These are phyloP conservation scores for Blastobotrys chiropterorum DNA, from an alignment of 805 yeast genomes.

Conservation along the genomic window DNA sequence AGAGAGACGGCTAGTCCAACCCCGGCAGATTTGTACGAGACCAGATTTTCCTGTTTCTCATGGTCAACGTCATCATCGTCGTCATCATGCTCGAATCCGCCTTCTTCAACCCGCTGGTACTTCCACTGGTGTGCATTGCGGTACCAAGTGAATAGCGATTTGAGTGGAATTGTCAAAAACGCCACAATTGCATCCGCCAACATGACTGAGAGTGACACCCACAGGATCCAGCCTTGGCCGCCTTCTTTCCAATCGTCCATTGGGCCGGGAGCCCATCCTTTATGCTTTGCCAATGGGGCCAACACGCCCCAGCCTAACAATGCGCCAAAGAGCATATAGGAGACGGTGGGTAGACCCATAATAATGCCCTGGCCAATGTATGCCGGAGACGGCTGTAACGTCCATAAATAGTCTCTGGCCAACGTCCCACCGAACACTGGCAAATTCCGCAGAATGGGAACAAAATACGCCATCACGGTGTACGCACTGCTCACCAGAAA, in stretches of 20 bases:
- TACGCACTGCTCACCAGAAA: conserved; percentile 65
- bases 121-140: neutral
- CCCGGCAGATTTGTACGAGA: conserved; percentile 43
- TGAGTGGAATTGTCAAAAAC: conserved; percentile 53
- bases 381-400: conserved; percentile 94
- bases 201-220: conserved; percentile 92
- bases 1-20: conserved; percentile 64
- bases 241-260: conserved; percentile 92
- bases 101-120: neutral
- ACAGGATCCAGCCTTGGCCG: conserved; percentile 94
- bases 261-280: conserved; percentile 85
- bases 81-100: neutral
- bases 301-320: conserved; percentile 86
- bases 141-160: conserved; percentile 29
- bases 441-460: conserved; percentile 59
- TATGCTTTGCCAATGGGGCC: conserved; percentile 67
- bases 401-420: conserved; percentile 68
- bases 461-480: conserved; percentile 63
- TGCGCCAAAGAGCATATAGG: conserved; percentile 87
- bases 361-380: conserved; percentile 96
- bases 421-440: conserved; percentile 70
- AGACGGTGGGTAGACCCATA: conserved; percentile 90
- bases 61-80: conserved; percentile 2
- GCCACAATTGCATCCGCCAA: conserved; percentile 84
- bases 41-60: conserved; percentile 33